phyloP scores from a whole-genome alignment of 1,284 basidiomycete genomes.

The Fomitopsis schrenkii region DNA sequence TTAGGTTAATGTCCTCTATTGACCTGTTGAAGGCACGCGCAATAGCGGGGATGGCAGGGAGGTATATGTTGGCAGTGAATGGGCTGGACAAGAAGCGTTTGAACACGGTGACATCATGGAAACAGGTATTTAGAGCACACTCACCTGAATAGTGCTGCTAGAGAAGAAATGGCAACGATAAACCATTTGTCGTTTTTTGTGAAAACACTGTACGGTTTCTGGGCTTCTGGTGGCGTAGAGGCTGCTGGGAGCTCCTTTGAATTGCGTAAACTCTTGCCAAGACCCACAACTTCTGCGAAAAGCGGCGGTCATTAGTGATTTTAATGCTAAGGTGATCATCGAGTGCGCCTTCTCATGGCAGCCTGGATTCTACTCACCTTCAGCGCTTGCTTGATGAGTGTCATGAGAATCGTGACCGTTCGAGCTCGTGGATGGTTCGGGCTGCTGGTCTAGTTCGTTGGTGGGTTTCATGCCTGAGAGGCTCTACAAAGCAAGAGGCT shows the following conservation, averaged over 20 bases:
- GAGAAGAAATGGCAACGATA: slow-evolving; percentile 53
- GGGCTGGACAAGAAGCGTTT: slow-evolving; percentile 38
- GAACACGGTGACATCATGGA: background rate
- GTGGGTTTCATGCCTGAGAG: background rate
- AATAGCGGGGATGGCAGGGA: slow-evolving; percentile 72
- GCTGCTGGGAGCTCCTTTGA: background rate
- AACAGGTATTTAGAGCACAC: background rate
- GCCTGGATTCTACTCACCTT: background rate
- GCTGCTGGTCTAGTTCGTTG: background rate
- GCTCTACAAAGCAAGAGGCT: background rate
- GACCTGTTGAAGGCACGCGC: slow-evolving; percentile 58
- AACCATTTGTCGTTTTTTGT: slow-evolving; percentile 60
- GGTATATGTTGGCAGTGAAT: slow-evolving; percentile 72
- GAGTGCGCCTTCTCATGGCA: background rate
- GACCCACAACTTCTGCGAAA: background rate
- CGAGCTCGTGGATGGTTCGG: background rate
- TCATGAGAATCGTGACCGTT: background rate
- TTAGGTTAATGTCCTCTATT: slow-evolving; percentile 68
- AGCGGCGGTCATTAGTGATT: background rate
- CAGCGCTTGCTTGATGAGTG: background rate
- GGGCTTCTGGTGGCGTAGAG: slow-evolving; percentile 14
- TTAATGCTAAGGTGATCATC: background rate
- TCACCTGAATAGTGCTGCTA: slow-evolving; percentile 63
- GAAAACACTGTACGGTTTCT: slow-evolving; percentile 51
- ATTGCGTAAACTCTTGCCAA: background rate